Base-by-base conservation (phyloP, 140 eudicot species). In the Ambrosia hybrid region DNA sequence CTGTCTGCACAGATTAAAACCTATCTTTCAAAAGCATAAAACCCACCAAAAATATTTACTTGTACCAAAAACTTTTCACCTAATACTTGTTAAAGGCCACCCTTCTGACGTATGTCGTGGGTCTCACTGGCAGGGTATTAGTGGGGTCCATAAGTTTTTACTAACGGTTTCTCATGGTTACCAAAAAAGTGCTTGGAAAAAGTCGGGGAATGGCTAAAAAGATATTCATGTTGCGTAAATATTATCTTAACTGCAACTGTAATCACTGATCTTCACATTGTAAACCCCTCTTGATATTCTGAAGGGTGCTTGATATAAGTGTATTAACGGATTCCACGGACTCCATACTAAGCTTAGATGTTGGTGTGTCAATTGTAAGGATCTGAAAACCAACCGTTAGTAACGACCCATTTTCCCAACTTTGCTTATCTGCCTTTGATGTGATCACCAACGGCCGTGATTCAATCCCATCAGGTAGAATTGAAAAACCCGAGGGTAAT, bases 401-500 rank as follows among this genome's bases (percentile, higher is more conserved):
- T 78, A 92, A 51, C 0, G 96, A 89, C 64, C 96, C 96, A 15
- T 87, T 88, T 70, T 89, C 98, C 38, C 79, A 6, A 80, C 76
- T 77, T 67, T 83, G 85, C 60, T 89, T 91, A 41, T 78, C 84
- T 15, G 82, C 72, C 75, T 73, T 84, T 1, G 97, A 84, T 2
- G 85, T 83, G 78, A 89, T 87, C 33, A 92, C 93, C 73, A 64
- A 76, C 4, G 95, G 91, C 81, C 98, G 75, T 10, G 92, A 84
- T 66, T 89, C 96, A 4, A 83, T 52, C 37, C 96, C 98, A 65
- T 92, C 98, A 0, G 96, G 93, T 7, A 89, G 89, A 65, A 92
- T 89, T 4, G 98, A 87, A 76, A 92, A 92, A 38, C 98, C 98
- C 0, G 98, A 89, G 13, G 98, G 86, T 74, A 92, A 73, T 46